Base-by-base conservation (phyloP, 495 filamentous ascomycete species). In the Tuber aestivum region DNA sequence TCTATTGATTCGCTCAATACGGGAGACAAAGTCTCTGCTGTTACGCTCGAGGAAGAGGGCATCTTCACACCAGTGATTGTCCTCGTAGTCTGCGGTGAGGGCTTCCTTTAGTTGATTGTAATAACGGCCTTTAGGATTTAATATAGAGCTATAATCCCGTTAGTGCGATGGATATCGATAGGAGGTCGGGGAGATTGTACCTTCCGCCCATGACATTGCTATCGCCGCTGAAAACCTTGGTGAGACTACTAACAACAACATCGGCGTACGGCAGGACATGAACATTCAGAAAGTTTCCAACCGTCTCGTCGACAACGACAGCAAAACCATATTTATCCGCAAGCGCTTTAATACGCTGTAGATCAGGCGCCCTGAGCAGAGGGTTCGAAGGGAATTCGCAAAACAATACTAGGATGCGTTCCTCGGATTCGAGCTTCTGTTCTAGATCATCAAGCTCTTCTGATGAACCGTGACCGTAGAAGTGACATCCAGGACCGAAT, bases 151-250 rank as follows among this genome's bases (percentile, higher is more conserved):
- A 69, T 16, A 70, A 41, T 41, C 7, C 21, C 18, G 82, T 69
- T 18, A 27, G 50, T 23, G 42, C 23, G 41, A 45, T 14, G 27
- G 27, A 50, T 27, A 42, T 40, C 16, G 38, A 76, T 65, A 14
- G 14, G 65, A 38, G 69, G 16, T 27, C 18, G 40, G 12, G 50
- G 69, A 41, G 35, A 68, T 48, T 83, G 70, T 75, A 88, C 87
- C 87, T 91, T 73, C 95, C 95, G 77, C 94, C 95, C 95, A 98
- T 97, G 72, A 99, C 95, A 84, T 99, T 98, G 83, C 93, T 93
- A 83, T 97, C 95, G 41, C 95, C 95, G 74, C 93, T 96, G 84
- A 99, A 99, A 70, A 97, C 91, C 84, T 99, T 99, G 6, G 95
- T 97, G 73, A 99, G 87, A 79, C 93, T 97, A 86, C 92, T 95